phyloP scores from a whole-genome alignment of 768 basidiomycete species.

The Tylopilus vinaceipallidus region DNA sequence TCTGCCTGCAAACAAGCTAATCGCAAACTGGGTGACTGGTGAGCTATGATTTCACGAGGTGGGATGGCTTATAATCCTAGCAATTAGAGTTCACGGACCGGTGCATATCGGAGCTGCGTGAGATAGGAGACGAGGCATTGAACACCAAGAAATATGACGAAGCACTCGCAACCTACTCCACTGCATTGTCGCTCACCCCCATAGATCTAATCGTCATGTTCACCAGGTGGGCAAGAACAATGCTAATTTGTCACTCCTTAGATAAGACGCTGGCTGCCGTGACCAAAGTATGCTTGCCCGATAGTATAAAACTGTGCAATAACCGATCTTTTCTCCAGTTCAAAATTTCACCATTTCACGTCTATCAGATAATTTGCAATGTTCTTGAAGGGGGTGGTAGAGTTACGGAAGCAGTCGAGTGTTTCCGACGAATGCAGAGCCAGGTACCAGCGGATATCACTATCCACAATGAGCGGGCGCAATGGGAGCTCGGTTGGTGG shows the following conservation, averaged over 20 bases:
- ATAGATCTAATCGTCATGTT: background rate
- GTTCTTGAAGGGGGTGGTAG: background rate
- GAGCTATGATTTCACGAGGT: background rate
- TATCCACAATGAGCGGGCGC: background rate
- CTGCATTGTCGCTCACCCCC: background rate
- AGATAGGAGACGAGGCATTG: background rate
- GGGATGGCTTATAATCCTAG: background rate
- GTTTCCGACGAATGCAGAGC: background rate
- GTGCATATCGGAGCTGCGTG: background rate
- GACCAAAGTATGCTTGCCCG: background rate
- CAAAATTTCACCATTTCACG: background rate
- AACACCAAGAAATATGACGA: background rate
- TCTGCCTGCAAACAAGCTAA: background rate
- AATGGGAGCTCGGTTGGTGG: constrained; percentile 2
- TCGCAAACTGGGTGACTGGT: constrained; percentile 6
- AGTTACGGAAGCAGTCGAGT: background rate
- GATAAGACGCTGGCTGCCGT: background rate
- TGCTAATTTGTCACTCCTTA: background rate
- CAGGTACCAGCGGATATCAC: background rate
- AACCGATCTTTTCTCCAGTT: background rate
- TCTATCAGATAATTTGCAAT: background rate
- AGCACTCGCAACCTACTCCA: background rate
- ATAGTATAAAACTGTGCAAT: background rate
- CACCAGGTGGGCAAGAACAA: background rate
- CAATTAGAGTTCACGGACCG: constrained; percentile 3